These are phyloP conservation scores for Coemansia sp. DNA, from an alignment of 192 early-diverging fungal genomes.

Conservation along the genomic window DNA sequence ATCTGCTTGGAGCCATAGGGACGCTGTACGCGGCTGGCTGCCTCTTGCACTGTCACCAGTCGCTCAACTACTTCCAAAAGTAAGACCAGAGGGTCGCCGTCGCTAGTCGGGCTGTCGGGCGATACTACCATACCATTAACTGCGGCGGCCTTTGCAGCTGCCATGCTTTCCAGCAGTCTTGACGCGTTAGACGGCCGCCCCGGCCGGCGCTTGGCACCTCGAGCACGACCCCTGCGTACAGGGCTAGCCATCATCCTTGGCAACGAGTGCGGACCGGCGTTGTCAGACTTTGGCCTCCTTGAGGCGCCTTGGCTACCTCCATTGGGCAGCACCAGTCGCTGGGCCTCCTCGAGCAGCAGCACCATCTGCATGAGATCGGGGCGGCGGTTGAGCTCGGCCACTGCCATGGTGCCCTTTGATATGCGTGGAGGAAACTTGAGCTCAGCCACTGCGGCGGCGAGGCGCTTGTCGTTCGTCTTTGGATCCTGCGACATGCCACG, in stretches of 20 bases:
- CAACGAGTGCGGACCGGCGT: neutral
- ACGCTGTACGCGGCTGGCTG: neutral
- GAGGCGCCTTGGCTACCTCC: neutral
- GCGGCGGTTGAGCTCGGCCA: slow-evolving; percentile 26
- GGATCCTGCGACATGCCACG: neutral
- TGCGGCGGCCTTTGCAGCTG: neutral
- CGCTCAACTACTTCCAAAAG: slow-evolving; percentile 31
- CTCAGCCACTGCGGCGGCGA: neutral
- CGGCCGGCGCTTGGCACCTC: slow-evolving; percentile 2
- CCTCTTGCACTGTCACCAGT: slow-evolving; percentile 11
- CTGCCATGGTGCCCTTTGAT: slow-evolving; percentile 16
- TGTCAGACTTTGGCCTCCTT: neutral
- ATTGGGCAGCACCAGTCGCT: slow-evolving; percentile 29
- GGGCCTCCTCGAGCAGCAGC: slow-evolving; percentile 45
- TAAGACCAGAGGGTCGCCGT: slow-evolving; percentile 4
- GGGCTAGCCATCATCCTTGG: neutral
- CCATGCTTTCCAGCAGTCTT: neutral
- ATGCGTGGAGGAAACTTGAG: neutral
- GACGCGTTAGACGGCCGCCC: slow-evolving; percentile 13
- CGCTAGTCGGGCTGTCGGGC: neutral
- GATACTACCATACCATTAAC: neutral
- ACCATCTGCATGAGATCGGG: slow-evolving; percentile 48
- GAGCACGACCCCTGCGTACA: slow-evolving; percentile 5
- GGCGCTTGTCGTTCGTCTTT: neutral
- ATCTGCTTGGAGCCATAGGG: neutral